Base-by-base conservation (phyloP, 805 yeast genomes). In the Wickerhamiella bombiphila region DNA sequence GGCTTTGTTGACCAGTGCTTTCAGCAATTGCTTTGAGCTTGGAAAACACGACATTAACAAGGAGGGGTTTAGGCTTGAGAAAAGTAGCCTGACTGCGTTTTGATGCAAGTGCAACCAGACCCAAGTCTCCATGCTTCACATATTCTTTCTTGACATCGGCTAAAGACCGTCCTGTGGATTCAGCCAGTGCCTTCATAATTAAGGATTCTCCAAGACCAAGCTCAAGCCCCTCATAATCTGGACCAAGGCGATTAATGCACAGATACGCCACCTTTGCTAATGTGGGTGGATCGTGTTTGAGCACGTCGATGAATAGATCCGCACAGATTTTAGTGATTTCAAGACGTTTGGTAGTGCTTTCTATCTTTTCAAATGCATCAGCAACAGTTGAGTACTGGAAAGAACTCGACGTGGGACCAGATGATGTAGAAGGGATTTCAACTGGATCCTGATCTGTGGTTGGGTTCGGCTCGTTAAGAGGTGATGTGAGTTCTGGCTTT, bases 171-270 rank as follows among this genome's bases (percentile, higher is more conserved):
- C 98, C 98, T 14, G 94, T 86, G 35, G 93, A 73, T 52, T 81
- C 94, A 25, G 85, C 74, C 29, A 91, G 72, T 0, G 97, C 91
- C 52, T 86, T 91, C 51, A 86, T 74, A 20, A 91, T 61, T 8
- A 91, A 55, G 2, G 93, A 75, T 56, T 91, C 98, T 14, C 98
- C 98, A 2, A 91, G 66, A 0, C 98, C 98, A 19, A 91, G 64
- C 53, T 91, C 98, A 40, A 88, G 61, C 22, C 93, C 96, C 53
- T 83, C 94, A 53, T 91, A 91, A 55, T 91, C 98, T 0, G 98
- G 98, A 0, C 96, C 95, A 7, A 86, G 61, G 43, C 88, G 64
- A 55, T 88, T 88, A 54, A 88, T 85, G 59, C 80, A 80, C 14
- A 91, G 66, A 50, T 88, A 91, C 1, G 86, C 79, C 1, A 82